Evolutionary conservation across 2,329 filamentous ascomycete species (phyloP), one percentile per base, ranked within the genome.

Genomic region (Paecilomyces variotii): DNA sequence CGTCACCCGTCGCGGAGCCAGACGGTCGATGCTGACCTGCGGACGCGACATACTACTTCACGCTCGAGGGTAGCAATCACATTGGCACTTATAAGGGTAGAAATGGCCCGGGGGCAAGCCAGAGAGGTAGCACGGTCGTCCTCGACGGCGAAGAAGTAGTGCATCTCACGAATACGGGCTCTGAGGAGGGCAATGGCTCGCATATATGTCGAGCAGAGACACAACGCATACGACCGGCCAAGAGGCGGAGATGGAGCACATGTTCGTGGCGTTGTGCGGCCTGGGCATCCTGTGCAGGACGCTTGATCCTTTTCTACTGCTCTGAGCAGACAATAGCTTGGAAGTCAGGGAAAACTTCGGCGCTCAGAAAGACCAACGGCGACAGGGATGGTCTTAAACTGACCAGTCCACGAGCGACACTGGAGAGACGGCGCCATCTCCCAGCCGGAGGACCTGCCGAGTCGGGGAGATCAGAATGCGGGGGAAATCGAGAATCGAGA

Each of bases 11-110:
- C 87, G 85, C 57, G 86, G 82, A 27, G 88, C 87, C 64, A 93
- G 78, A 61, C 89, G 85, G 76, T 92, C 88, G 73, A 93, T 93
- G 71, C 88, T 87, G 68, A 92, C 87, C 78, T 90, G 87, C 28
- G 88, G 87, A 68, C 89, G 84, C 63, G 88, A 84, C 81, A 90
- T 87, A 70, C 61, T 87, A 70, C 61, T 62, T 54, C 32, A 57
- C 57, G 25, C 35, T 19, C 25, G 32, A 32, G 19, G 2, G 25
- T 14, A 12, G 50, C 50, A 7, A 14, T 52, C 50, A 52, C 50
- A 52, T 52, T n/a, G 50, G 27, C n/a, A n/a, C 50, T 26, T 52
- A 28, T 52, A 12, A 52, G 50, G n/a, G 26, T 57, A 19, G 19
- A 45, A 19, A n/a, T 45, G 39, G 39, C 39, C 35, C 35, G 7